Conservation (phyloP, 495 filamentous ascomycete species). For the Durotheca rogersii region DNA sequence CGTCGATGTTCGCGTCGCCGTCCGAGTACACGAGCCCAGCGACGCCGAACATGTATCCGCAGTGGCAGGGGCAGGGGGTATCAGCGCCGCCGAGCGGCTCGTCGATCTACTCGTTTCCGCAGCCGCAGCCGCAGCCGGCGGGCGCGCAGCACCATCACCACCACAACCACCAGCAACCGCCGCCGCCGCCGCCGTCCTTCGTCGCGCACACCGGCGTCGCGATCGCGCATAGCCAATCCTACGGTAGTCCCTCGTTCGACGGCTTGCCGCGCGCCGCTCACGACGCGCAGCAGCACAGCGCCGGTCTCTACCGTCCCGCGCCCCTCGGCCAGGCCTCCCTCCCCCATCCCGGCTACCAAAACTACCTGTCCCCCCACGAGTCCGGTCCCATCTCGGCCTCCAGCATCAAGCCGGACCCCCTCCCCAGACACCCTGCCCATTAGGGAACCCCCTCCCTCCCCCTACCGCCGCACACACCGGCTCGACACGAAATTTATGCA, state of each 20-base stretch:
- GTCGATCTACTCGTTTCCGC: constrained; percentile 35
- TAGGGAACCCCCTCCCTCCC: constrained; percentile 3
- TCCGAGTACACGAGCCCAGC: constrained; percentile 39
- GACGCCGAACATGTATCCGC: constrained; percentile 35
- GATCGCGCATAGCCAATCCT: constrained; percentile 28
- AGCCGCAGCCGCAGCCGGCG: too few species aligned
- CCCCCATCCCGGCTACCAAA: constrained; percentile 10
- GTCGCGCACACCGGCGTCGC: constrained; percentile 31
- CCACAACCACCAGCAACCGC: too few species aligned
- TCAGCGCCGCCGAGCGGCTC: constrained; percentile 35
- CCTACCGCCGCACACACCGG: background rate
- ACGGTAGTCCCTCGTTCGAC: constrained; percentile 31
- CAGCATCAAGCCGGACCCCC: constrained; percentile 12
- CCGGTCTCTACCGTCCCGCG: constrained; percentile 24
- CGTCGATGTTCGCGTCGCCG: constrained; percentile 37
- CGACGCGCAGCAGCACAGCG: constrained; percentile 28
- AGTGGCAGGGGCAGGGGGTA: constrained; percentile 26
- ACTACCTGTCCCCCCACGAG: constrained; percentile 23
- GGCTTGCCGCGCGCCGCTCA: constrained; percentile 30
- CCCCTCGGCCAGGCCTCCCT: constrained; percentile 9
- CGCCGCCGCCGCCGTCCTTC: too few species aligned
- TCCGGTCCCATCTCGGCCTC: constrained; percentile 9
- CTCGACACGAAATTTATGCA: constrained; percentile 1
- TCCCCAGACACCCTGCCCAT: constrained; percentile 20
- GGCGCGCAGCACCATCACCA: too few species aligned